phyloP scores from a whole-genome alignment of 2,329 filamentous ascomycete species.

The Calycina herbarum region DNA sequence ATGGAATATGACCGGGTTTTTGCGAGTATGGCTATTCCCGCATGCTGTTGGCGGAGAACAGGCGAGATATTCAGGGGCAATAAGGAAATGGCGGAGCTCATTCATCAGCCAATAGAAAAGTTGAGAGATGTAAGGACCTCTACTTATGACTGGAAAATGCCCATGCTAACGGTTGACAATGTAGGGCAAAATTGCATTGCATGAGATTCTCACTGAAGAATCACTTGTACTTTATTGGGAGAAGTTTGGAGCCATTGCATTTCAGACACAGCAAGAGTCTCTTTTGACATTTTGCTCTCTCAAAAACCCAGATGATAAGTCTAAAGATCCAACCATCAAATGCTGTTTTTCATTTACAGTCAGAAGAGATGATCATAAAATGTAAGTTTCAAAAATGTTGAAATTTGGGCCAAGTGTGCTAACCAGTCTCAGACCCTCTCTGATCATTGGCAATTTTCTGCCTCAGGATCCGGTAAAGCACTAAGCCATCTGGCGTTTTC shows the following conservation, averaged over 20 bases:
- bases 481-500: constrained; percentile 3
- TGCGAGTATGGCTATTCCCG: constrained; percentile 97
- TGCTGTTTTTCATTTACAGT: constrained; percentile 99
- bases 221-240: constrained; percentile 98
- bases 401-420: constrained; percentile 8
- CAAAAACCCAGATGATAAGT: constrained; percentile 73
- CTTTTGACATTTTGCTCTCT: constrained; percentile 91
- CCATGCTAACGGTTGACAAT: constrained; percentile 10
- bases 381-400: constrained; percentile 61
- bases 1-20: constrained; percentile 99
- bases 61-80: constrained; percentile 97
- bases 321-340: constrained; percentile 72
- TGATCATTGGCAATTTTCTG: constrained; percentile 96
- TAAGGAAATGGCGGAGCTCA: constrained; percentile 97
- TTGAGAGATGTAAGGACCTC: constrained; percentile 75
- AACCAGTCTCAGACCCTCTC: constrained; percentile 64
- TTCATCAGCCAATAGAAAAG: constrained; percentile 87
- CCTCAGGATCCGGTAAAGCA: constrained; percentile 55
- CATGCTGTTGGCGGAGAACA: constrained; percentile 94
- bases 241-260: constrained; percentile 96
- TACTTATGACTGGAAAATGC: constrained; percentile 5
- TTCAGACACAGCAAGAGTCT: constrained; percentile 90
- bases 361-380: constrained; percentile 88
- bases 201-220: constrained; percentile 94
- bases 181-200: constrained; percentile 89